These are phyloP conservation scores for Physcomitrellopsis africana DNA, from an alignment of 225 moss, liverwort and hornwort species.

Conservation along the genomic window DNA sequence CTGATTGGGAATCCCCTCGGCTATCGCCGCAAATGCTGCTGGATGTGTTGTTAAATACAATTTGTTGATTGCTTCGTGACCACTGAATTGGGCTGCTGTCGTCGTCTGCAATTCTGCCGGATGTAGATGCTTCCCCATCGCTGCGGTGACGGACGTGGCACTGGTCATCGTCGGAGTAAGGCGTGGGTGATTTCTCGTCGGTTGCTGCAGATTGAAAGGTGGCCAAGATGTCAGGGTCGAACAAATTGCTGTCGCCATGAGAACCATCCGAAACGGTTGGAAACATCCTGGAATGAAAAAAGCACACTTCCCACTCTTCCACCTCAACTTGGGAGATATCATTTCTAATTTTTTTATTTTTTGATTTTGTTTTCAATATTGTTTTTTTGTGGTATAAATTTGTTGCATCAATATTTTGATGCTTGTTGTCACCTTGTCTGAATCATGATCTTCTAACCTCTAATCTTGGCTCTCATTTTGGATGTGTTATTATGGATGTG, in stretches of 20 bases:
- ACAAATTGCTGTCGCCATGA: conserved; percentile 42
- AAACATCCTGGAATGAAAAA: conserved; percentile 37
- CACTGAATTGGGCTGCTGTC: conserved; percentile 41
- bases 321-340: no score
- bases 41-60: background rate
- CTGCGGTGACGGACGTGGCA: conserved; percentile 45
- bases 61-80: conserved; percentile 6
- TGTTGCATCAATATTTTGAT: no score
- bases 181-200: conserved; percentile 44
- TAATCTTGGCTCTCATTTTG: no score
- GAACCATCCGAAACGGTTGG: conserved; percentile 27
- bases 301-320: no score
- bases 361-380: no score
- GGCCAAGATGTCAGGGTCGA: conserved; percentile 55
- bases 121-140: conserved; percentile 55
- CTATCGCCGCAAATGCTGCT: conserved; percentile 19
- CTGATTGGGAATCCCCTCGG: conserved; percentile 39
- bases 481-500: no score
- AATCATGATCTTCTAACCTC: no score
- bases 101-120: conserved; percentile 45
- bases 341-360: no score
- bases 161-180: conserved; percentile 65
- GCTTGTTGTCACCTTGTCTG: no score
- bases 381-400: no score
- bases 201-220: no score